Conservation (phyloP, 495 filamentous ascomycete genomes). For the Cercophora samala region DNA sequence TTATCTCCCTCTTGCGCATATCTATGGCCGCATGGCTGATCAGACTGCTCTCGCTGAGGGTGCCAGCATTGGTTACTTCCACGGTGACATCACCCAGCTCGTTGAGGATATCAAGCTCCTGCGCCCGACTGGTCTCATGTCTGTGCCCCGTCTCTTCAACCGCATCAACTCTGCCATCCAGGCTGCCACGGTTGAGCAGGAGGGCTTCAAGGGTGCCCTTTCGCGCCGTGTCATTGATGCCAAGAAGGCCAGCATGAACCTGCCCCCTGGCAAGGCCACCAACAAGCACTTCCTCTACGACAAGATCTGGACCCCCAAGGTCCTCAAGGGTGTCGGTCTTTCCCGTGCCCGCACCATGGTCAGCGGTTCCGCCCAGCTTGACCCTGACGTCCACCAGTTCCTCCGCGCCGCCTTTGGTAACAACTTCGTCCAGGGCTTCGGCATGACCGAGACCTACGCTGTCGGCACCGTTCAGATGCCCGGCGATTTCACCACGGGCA, state of each 20-base stretch:
- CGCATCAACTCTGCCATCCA: constrained; percentile 82
- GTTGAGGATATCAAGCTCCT: constrained; percentile 90
- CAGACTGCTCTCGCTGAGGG: constrained; percentile 71
- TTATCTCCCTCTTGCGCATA: constrained; percentile 93
- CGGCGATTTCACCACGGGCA: constrained; percentile 71
- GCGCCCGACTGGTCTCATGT: constrained; percentile 77
- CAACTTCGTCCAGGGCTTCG: constrained; percentile 85
- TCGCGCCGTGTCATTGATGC: constrained; percentile 73
- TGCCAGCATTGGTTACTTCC: constrained; percentile 85
- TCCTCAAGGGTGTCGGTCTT: constrained; percentile 75
- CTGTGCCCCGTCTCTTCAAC: constrained; percentile 89
- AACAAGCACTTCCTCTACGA: constrained; percentile 87
- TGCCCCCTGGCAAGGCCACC: constrained; percentile 64
- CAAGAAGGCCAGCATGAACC: constrained; percentile 75
- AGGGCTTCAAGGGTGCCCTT: constrained; percentile 77
- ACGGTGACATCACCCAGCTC: constrained; percentile 81
- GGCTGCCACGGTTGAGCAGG: constrained; percentile 68
- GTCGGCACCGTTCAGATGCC: constrained; percentile 63
- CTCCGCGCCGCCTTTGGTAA: constrained; percentile 78
- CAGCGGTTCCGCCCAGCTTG: constrained; percentile 85
- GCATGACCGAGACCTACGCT: constrained; percentile 93
- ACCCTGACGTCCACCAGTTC: constrained; percentile 83
- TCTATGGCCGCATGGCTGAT: constrained; percentile 82
- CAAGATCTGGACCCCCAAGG: constrained; percentile 88
- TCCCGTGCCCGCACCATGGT: constrained; percentile 71